These are phyloP conservation scores for Tolypocladium sp. DNA, from an alignment of 2,329 filamentous ascomycete genomes.

Conservation along the genomic window DNA sequence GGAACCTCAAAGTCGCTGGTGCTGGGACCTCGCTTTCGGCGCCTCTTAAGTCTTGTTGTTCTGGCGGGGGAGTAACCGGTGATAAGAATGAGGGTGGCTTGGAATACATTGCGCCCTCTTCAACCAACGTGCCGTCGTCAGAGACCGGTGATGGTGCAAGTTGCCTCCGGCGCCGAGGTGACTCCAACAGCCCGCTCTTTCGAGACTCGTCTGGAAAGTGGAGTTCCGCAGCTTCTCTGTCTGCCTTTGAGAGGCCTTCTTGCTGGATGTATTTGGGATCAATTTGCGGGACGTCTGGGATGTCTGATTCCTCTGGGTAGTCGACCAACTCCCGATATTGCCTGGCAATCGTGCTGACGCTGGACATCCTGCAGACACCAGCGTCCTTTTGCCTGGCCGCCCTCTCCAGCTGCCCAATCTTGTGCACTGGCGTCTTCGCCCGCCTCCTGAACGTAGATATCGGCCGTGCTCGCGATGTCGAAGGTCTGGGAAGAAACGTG, in stretches of 20 bases:
- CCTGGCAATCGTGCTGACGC: conserved; percentile 39
- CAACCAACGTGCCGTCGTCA: conserved; percentile 37
- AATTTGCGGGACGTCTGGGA: conserved; percentile 14
- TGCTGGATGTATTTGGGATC: conserved; percentile 5
- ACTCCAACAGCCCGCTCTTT: neutral
- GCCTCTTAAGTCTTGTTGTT: conserved; percentile 1
- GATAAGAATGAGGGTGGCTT: conserved; percentile 33
- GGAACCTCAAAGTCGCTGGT: conserved; percentile 31
- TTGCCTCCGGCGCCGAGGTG: neutral
- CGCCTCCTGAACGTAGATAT: conserved; percentile 29
- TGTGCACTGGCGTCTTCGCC: conserved; percentile 41
- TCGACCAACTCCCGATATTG: conserved; percentile 40
- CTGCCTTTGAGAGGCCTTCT: neutral
- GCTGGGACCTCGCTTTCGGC: neutral
- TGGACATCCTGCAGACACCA: conserved; percentile 24
- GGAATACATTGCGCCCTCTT: conserved; percentile 38
- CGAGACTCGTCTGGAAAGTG: neutral
- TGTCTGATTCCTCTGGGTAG: conserved; percentile 21
- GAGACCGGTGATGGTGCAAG: conserved; percentile 23
- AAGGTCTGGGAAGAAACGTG: neutral
- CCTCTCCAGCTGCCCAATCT: conserved; percentile 39
- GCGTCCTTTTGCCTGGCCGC: conserved; percentile 12
- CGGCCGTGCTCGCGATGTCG: neutral
- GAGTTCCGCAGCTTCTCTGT: neutral
- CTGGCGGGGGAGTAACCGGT: conserved; percentile 20